Conservation (phyloP, 164 flowering plant genomes). For the Tetracentron sinense region DNA sequence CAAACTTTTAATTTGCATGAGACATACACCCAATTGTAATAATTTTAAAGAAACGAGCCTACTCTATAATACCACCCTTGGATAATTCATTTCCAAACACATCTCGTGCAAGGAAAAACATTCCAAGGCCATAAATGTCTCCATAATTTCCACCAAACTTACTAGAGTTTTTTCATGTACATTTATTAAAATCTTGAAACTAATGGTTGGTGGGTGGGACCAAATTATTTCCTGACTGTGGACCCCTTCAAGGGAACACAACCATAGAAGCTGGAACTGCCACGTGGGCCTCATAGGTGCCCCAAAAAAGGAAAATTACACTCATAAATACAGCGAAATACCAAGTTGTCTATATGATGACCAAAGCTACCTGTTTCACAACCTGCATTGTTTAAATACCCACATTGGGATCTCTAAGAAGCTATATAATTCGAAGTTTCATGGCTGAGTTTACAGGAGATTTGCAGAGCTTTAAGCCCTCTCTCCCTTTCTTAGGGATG, state of each 20-base stretch:
- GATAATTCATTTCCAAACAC: too few species aligned
- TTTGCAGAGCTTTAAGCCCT: constrained; percentile 31
- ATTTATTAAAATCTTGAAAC: not conserved
- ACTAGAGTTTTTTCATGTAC: not conserved
- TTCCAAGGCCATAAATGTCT: not conserved
- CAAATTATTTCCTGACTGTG: not conserved
- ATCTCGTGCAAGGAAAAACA: not conserved
- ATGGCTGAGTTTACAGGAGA: constrained; percentile 29
- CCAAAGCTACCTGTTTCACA: constrained; percentile 2
- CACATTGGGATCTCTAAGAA: not conserved
- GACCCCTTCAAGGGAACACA: constrained; percentile 9
- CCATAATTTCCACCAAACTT: not conserved
- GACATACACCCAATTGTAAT: too few species aligned
- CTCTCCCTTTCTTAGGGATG: constrained; percentile 23
- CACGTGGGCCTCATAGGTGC: constrained; percentile 6
- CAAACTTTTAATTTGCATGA: too few species aligned
- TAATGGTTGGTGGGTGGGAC: not conserved
- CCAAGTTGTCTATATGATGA: not conserved
- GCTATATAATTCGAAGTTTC: constrained; percentile 5
- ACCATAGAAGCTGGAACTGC: constrained; percentile 12
- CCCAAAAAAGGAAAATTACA: not conserved
- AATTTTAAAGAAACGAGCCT: not conserved
- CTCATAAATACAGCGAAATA: not conserved
- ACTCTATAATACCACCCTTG: not conserved
- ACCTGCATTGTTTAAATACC: constrained; percentile 14